Evolutionary conservation across 805 yeast genomes (phyloP).

Genomic region (Ogataea nakhonphanomensis): DNA sequence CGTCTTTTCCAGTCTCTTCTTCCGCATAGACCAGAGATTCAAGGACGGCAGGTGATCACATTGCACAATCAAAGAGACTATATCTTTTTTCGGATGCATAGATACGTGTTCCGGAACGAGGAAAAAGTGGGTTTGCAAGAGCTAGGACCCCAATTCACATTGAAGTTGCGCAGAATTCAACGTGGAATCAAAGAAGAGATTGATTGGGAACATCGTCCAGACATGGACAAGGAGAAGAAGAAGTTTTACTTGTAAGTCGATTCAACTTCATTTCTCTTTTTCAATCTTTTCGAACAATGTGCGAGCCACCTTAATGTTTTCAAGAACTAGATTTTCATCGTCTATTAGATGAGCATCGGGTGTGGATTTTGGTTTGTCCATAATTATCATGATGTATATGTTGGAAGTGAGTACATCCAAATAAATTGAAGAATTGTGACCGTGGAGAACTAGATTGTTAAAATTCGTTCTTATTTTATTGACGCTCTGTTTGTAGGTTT

Average conservation of each 20-base stretch:
- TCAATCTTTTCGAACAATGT: constrained; percentile 32
- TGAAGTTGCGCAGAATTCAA: constrained; percentile 83
- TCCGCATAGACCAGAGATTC: constrained; percentile 90
- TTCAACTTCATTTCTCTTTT: constrained; percentile 10
- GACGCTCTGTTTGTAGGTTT: constrained; percentile 90
- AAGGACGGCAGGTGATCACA: constrained; percentile 94
- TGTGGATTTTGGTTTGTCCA: constrained; percentile 28
- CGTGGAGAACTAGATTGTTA: constrained; percentile 70
- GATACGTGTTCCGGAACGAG: constrained; percentile 85
- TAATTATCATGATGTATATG: constrained; percentile 37
- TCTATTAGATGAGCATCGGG: constrained; percentile 23
- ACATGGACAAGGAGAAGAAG: constrained; percentile 94
- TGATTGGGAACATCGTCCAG: constrained; percentile 95
- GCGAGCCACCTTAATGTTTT: constrained; percentile 35
- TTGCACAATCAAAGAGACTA: constrained; percentile 95
- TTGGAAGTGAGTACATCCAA: constrained; percentile 35
- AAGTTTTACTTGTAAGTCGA: constrained; percentile 68
- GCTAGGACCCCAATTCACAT: constrained; percentile 93
- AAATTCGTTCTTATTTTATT: constrained; percentile 84
- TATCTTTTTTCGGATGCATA: constrained; percentile 91
- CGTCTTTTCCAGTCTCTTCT: constrained; percentile 86
- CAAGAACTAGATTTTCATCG: constrained; percentile 33
- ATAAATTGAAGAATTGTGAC: constrained; percentile 34
- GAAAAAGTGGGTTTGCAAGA: constrained; percentile 94
- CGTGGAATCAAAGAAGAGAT: constrained; percentile 88